Conservation (phyloP, 108 stramenopile genomes). For the Nitzschia palea region DNA sequence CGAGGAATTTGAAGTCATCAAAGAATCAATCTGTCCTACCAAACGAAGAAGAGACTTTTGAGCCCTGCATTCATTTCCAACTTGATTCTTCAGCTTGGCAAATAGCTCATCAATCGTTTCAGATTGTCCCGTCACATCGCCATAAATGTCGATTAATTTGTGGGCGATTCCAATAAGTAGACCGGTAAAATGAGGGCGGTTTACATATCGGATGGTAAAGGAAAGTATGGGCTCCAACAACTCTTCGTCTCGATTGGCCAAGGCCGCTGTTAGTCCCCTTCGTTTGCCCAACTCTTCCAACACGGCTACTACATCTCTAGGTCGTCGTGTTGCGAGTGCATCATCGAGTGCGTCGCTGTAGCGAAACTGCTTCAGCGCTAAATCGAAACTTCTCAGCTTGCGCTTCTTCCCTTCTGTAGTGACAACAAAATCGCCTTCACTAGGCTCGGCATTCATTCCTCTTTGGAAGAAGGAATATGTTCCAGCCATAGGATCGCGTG, state of each 20-base stretch:
- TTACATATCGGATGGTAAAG: conserved; percentile 80
- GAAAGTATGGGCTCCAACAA: conserved; percentile 80
- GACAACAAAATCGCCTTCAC: conserved; percentile 63
- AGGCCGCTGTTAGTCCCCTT: conserved; percentile 69
- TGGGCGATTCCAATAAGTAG: conserved; percentile 64
- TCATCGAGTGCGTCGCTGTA: conserved; percentile 89
- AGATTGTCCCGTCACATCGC: conserved; percentile 66
- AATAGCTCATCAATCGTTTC: conserved; percentile 84
- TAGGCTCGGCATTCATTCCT: conserved; percentile 63
- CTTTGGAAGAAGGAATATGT: conserved; percentile 80
- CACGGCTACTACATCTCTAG: conserved; percentile 72
- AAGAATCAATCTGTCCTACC: conserved; percentile 77
- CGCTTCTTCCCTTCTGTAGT: conserved; percentile 44
- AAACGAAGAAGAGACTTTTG: conserved; percentile 61
- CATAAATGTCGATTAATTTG: conserved; percentile 49
- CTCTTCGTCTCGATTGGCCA: conserved; percentile 87
- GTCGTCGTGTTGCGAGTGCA: conserved; percentile 69
- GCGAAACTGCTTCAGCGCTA: conserved; percentile 78
- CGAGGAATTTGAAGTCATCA: conserved; percentile 54
- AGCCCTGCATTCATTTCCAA: conserved; percentile 59
- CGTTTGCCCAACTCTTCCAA: conserved; percentile 88
- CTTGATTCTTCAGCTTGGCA: conserved; percentile 71
- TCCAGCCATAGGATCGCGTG: conserved; percentile 65
- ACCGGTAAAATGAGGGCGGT: conserved; percentile 68
- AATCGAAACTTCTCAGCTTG: conserved; percentile 75